Percentiles rank a stretch among this genome's conserved stretches.
Evolutionary conservation across 2,329 filamentous ascomycete species (phyloP).

Genomic region (Fusarium nurragi): DNA sequence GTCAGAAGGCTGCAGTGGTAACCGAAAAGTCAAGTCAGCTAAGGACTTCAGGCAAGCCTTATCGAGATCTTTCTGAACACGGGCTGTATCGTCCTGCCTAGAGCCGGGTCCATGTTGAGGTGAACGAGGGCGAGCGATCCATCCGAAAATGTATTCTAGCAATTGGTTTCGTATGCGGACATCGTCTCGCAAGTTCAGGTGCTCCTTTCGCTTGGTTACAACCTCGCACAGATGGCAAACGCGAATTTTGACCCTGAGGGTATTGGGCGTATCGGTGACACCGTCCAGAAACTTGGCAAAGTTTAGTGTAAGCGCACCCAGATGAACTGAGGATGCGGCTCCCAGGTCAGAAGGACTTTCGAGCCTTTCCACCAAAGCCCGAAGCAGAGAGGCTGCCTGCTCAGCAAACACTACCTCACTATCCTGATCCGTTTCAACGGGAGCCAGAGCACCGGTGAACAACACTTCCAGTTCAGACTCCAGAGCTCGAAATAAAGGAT

Average conservation of each 20-base stretch:
- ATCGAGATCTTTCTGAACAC: constrained; percentile 72
- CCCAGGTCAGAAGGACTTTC: constrained; percentile 71
- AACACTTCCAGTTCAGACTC: constrained; percentile 71
- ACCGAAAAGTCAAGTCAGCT: constrained; percentile 71
- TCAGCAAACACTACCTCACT: constrained; percentile 73
- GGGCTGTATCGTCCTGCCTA: constrained; percentile 65
- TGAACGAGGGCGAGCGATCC: constrained; percentile 71
- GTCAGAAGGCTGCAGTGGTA: constrained; percentile 73
- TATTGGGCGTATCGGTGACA: constrained; percentile 63
- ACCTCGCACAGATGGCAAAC: constrained; percentile 74
- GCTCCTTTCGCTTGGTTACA: constrained; percentile 72
- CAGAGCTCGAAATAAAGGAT: constrained; percentile 71
- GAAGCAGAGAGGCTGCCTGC: constrained; percentile 71
- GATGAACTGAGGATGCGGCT: constrained; percentile 69
- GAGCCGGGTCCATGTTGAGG: constrained; percentile 53
- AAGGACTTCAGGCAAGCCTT: constrained; percentile 71
- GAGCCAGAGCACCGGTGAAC: constrained; percentile 65
- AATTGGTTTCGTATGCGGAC: constrained; percentile 75
- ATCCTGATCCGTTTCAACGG: constrained; percentile 63
- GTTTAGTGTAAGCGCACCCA: constrained; percentile 70
- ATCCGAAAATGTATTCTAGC: constrained; percentile 73
- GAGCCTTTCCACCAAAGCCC: constrained; percentile 70
- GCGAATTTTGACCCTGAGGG: constrained; percentile 72
- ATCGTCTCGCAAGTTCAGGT: constrained; percentile 74
- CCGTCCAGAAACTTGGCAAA: constrained; percentile 74